Conservation (phyloP, 1,139 yeast species). For the Suhomyces bokatorum region DNA sequence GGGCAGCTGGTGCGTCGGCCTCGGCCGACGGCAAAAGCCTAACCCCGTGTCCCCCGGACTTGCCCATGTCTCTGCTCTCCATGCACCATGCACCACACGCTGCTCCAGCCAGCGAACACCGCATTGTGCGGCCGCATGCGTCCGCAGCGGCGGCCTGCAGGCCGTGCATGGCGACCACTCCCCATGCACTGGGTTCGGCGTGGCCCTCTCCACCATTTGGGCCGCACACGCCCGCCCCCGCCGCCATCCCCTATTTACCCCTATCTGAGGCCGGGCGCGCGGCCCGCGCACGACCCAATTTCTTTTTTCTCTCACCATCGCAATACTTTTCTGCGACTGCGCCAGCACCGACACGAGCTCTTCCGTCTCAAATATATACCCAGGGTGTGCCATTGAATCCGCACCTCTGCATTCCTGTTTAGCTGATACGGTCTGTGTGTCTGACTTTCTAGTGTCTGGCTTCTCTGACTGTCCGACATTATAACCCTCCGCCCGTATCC, state of each 20-base stretch:
- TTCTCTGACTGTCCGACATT: too few relatives aligned
- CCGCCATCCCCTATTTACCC: constrained; percentile 8
- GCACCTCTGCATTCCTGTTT: background rate
- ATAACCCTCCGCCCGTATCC: too few relatives aligned
- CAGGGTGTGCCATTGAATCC: background rate
- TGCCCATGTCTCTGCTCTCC: too few relatives aligned
- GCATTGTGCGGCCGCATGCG: too few relatives aligned
- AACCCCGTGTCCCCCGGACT: too few relatives aligned
- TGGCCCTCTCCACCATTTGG: background rate
- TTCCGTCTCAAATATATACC: background rate
- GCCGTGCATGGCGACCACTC: too few relatives aligned
- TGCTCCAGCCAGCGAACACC: too few relatives aligned
- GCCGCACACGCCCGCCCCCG: background rate
- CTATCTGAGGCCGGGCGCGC: constrained; percentile 6
- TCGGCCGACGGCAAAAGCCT: background rate
- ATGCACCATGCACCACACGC: too few relatives aligned
- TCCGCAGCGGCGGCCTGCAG: too few relatives aligned
- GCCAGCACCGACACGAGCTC: constrained; percentile 3
- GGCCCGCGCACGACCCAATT: constrained; percentile 5
- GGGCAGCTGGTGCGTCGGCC: background rate
- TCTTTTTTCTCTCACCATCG: constrained; percentile 8
- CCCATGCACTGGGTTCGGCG: background rate
- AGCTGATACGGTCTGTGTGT: too few relatives aligned
- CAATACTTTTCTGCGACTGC: constrained; percentile 6
- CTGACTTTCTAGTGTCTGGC: background rate